Base-by-base conservation (phyloP, 805 yeast genomes). In the Ogataea salicorniae region DNA sequence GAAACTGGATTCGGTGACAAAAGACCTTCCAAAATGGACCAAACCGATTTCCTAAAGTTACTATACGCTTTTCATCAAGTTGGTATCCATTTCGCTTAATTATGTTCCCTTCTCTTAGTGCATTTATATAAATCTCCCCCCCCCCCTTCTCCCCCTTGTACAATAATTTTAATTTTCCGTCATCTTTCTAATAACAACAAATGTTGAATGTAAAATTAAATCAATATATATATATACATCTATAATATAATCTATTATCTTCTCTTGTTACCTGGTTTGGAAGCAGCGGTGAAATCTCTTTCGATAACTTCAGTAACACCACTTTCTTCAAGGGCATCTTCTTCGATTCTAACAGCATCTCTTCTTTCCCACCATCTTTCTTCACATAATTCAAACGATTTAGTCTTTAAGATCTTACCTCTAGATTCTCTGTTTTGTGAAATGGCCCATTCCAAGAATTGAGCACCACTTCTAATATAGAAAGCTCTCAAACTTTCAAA, bases 321-420 rank as follows among this genome's bases (percentile, higher is more conserved):
- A 42, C 95, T 95, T 57, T 90, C 96, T 67, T 92, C 97, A 57
- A 87, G 69, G 61, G 82, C 80, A 57, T 92, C 98, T 69, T 92
- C 99, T 43, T 87, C 86, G 37, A 81, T 76, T 63, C 95, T 83
- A 22, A 92, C 83, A 59, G 83, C 92, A 58, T 92, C 98, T 70
- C 97, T 82, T 71, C 98, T 85, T 64, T 92, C 98, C 98, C 98
- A 92, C 94, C 96, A 92, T 70, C 99, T 80, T 55, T 85, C 92
- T 67, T 91, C 96, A 64, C 94, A 85, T 51, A 92, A 69, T 52
- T 90, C 97, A 62, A 92, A 92, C 0, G 97, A 84, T 39, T 87
- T 85, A 46, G 84, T 83, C 70, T 92, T 91, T 66, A 92, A 76
- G 60, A 87, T 84, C 64, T 92, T 92, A 46, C 97, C 98, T 59